These are phyloP conservation scores for Cladophialophora psammophila DNA, from an alignment of 2,329 filamentous ascomycete species.

Conservation along the genomic window DNA sequence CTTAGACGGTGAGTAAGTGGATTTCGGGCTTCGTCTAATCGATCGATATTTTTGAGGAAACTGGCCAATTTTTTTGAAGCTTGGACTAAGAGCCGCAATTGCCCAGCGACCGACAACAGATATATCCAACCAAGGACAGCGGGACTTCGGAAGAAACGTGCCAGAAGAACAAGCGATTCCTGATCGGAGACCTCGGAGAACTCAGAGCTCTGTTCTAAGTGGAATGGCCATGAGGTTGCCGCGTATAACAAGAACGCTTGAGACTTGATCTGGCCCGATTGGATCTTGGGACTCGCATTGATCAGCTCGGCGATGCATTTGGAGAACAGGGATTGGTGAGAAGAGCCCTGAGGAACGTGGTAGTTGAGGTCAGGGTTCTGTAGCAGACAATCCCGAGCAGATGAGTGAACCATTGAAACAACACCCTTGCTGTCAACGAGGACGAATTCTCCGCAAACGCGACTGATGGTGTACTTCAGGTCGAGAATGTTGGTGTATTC, in stretches of 20 bases:
- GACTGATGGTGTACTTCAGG: conserved; percentile 37
- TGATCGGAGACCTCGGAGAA: background rate
- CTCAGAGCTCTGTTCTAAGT: conserved; percentile 12
- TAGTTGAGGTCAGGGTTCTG: conserved; percentile 15
- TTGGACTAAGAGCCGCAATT: conserved; percentile 42
- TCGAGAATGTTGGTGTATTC: conserved; percentile 37
- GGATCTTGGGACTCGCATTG: background rate
- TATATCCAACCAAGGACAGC: conserved; percentile 47
- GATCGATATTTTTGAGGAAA: conserved; percentile 23
- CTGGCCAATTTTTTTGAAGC: conserved; percentile 41
- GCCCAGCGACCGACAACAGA: conserved; percentile 37
- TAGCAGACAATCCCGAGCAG: conserved; percentile 41
- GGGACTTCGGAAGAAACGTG: conserved; percentile 23
- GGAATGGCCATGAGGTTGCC: conserved; percentile 34
- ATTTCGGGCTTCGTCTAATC: conserved; percentile 33
- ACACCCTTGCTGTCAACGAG: conserved; percentile 35
- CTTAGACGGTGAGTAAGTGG: conserved; percentile 32
- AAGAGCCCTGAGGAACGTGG: conserved; percentile 18
- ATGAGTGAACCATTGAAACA: conserved; percentile 42
- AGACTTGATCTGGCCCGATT: background rate
- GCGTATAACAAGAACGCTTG: conserved; percentile 30
- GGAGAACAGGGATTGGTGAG: conserved; percentile 37
- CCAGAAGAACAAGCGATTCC: conserved; percentile 18
- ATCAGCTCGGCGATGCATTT: conserved; percentile 41
- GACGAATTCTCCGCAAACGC: conserved; percentile 44